Evolutionary conservation across 495 filamentous ascomycete species (phyloP), one percentile per base, ranked within the genome.

Genomic region (Penicillium macrosclerotiorum): DNA sequence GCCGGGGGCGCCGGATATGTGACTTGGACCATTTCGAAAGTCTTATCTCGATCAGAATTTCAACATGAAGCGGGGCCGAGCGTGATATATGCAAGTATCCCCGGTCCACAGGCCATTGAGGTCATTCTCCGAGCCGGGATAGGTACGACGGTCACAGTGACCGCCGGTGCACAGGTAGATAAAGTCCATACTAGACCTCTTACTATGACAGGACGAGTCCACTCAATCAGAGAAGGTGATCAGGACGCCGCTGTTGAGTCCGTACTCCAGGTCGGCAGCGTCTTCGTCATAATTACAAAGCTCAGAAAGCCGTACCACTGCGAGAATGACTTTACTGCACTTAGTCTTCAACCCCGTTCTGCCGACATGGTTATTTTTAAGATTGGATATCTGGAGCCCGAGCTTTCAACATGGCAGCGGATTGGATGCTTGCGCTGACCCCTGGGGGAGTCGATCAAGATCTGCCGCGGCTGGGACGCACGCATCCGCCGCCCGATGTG

Each of bases 381-480:
- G 60, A 82, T 82, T 37, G 77, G 78, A 14, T 82, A 81, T 46
- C 52, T 82, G 8, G 77, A 82, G 51, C 78, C 78, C 12, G 75
- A 82, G 29, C 51, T 82, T 1, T 79, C 38, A 66, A 67, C 30
- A 80, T 79, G 75, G 76, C 77, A 0, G 55, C 62, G 8, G 75
- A 75, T 39, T 81, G 77, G 77, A 76, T 76, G 69, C 68, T 79
- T 0, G 76, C 57, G 7, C 61, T 81, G 9, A 79, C 76, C 1
- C 75, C 75, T 4, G 77, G 77, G 2, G 77, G 76, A 23, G 76
- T 81, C 30, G 76, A 81, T 45, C 77, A 81, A 51, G 70, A 79
- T 47, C 39, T 81, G 16, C 47, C 59, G 32, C 62, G 76, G 9
- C 56, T 79, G 1, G 76, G 73, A 1, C 72, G 80, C 56, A 63